Evolutionary conservation across 495 filamentous ascomycete species (phyloP).

Genomic region (Aspergillus bertholletiae): DNA sequence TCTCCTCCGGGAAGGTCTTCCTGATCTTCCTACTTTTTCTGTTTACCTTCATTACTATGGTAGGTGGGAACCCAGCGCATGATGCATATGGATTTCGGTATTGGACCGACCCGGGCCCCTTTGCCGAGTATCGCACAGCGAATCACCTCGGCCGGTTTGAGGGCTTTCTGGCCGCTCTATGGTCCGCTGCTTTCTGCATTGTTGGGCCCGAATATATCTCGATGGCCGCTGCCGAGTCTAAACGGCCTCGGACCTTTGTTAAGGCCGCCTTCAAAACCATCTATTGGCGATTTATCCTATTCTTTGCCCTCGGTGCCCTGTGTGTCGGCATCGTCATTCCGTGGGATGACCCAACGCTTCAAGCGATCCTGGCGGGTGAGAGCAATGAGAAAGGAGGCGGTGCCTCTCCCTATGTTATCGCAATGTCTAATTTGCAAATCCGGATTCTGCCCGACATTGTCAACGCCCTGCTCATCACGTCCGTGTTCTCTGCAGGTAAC

Average conservation of each 20-base stretch:
- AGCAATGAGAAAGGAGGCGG: background rate
- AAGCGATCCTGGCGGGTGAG: background rate
- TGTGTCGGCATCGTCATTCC: conserved; percentile 52
- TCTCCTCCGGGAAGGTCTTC: conserved; percentile 64
- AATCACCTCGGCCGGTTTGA: conserved; percentile 66
- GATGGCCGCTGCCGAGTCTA: conserved; percentile 68
- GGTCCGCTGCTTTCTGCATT: conserved; percentile 30
- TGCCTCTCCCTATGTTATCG: conserved; percentile 13
- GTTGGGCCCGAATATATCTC: conserved; percentile 67
- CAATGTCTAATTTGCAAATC: conserved; percentile 70
- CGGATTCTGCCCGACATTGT: conserved; percentile 63
- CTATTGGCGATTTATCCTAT: conserved; percentile 61
- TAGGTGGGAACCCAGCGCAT: conserved; percentile 65
- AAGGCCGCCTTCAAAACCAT: conserved; percentile 61
- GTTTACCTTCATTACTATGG: conserved; percentile 53
- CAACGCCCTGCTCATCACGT: conserved; percentile 68
- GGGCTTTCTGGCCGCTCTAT: conserved; percentile 67
- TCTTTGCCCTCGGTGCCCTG: conserved; percentile 65
- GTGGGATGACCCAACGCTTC: background rate
- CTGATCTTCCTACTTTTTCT: conserved; percentile 57
- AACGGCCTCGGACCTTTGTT: conserved; percentile 50
- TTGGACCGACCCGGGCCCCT: conserved; percentile 28
- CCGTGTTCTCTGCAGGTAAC: conserved; percentile 75
- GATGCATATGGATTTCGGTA: conserved; percentile 76
- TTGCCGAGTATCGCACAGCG: conserved; percentile 51